Evolutionary conservation across 2,329 filamentous ascomycete species (phyloP).

Genomic region (Verticillium isaacii): DNA sequence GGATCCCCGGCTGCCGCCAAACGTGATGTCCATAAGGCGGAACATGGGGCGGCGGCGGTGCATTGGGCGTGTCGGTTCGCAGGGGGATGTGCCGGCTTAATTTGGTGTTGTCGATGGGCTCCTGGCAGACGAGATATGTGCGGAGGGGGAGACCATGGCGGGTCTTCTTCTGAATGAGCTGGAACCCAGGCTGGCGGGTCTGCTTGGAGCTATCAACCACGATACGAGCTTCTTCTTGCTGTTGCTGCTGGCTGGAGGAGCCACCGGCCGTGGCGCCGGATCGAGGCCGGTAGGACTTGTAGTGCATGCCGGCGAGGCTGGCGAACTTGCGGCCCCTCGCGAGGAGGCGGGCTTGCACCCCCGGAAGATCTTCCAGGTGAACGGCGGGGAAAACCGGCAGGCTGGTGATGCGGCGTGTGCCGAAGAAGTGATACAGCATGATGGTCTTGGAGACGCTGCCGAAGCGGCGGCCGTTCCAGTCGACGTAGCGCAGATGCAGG

Average conservation of each 20-base stretch:
- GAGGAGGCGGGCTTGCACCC: slow-evolving; percentile 18
- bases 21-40: background rate
- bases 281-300: slow-evolving; percentile 34
- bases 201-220: slow-evolving; percentile 4
- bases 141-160: background rate
- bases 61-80: background rate
- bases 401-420: slow-evolving; percentile 35
- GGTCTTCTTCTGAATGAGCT: background rate
- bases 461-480: slow-evolving; percentile 41
- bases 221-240: slow-evolving; percentile 1
- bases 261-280: background rate
- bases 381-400: slow-evolving; percentile 37
- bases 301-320: slow-evolving; percentile 37
- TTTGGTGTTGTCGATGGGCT: slow-evolving; percentile 9
- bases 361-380: slow-evolving; percentile 29
- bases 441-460: slow-evolving; percentile 30
- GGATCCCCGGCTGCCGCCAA: background rate
- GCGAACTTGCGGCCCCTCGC: slow-evolving; percentile 40
- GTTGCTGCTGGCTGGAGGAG: background rate
- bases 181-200: background rate
- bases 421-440: slow-evolving; percentile 32
- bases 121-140: slow-evolving; percentile 12
- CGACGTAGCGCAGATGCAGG: slow-evolving; percentile 35
- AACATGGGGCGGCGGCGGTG: background rate
- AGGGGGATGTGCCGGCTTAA: slow-evolving; percentile 3